Conservation (phyloP, 2,329 filamentous ascomycete species). For the Grosmannia clavigera region DNA sequence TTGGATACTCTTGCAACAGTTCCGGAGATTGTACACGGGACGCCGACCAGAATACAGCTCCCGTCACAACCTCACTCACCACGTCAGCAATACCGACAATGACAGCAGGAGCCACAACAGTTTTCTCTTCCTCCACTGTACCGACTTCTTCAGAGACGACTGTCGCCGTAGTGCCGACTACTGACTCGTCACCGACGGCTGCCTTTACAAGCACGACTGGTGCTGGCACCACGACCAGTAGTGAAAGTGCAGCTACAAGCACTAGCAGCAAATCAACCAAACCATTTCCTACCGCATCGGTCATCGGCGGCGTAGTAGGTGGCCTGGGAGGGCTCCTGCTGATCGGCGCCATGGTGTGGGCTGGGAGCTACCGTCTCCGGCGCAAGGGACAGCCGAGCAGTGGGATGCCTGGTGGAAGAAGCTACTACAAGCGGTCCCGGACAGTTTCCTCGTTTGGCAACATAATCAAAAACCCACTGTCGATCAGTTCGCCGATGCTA, state of each 20-base stretch:
- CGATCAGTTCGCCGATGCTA: constrained; percentile 45
- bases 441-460: constrained; percentile 31
- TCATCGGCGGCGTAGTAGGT: constrained; percentile 36
- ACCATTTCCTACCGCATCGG: constrained; percentile 16
- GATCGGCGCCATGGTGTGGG: constrained; percentile 25
- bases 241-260: constrained; percentile 19
- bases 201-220: constrained; percentile 5
- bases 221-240: constrained; percentile 19
- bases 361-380: constrained; percentile 22
- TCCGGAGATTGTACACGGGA: constrained; percentile 38
- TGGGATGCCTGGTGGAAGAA: constrained; percentile 3
- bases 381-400: constrained; percentile 18
- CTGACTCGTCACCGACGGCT: constrained; percentile 8
- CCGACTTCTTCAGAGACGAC: constrained; percentile 12
- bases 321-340: constrained; percentile 28
- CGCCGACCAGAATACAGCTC: constrained; percentile 32
- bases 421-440: constrained; percentile 14
- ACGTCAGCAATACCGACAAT: constrained; percentile 12
- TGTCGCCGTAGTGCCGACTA: constrained; percentile 14
- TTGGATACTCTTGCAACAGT: constrained; percentile 52
- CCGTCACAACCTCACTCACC: constrained; percentile 14
- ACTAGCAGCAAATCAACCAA: background rate
- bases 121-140: constrained; percentile 11
- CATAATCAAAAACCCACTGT: constrained; percentile 45
- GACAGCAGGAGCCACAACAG: background rate